Percentiles rank a stretch among this genome's conserved stretches.
Evolutionary conservation across 495 filamentous ascomycete species (phyloP).

Genomic region (Staphylotrichum tortipilum): DNA sequence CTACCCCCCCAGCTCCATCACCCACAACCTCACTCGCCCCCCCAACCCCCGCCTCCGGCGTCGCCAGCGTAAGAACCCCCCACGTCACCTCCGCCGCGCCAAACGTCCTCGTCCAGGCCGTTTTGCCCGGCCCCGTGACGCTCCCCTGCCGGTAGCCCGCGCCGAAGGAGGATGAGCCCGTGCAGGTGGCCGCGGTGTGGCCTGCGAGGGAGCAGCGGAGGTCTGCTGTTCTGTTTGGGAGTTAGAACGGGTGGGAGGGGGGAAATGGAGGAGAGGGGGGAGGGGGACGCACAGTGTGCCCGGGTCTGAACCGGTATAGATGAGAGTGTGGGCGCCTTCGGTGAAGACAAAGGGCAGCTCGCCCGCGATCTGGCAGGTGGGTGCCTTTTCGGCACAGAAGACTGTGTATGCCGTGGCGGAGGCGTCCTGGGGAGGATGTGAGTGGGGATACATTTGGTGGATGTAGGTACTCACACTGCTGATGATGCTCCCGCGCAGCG

Average conservation of each 20-base stretch:
- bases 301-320: slow-evolving; percentile 18
- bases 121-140: slow-evolving; percentile 25
- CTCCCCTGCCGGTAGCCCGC: slow-evolving; percentile 19
- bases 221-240: slow-evolving; percentile 30
- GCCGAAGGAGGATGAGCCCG: slow-evolving; percentile 26
- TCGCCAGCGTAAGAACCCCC: slow-evolving; percentile 30
- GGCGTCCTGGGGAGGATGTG: slow-evolving; percentile 15
- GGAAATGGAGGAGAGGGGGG: neutral
- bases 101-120: slow-evolving; percentile 27
- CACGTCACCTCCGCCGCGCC: slow-evolving; percentile 24
- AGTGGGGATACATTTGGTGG: neutral
- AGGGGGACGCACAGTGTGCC: slow-evolving; percentile 21
- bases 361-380: slow-evolving; percentile 19
- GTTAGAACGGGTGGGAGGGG: no score
- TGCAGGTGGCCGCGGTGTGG: slow-evolving; percentile 31
- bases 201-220: slow-evolving; percentile 26
- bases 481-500: slow-evolving; percentile 30
- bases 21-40: no score
- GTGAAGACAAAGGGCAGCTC: slow-evolving; percentile 32
- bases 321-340: slow-evolving; percentile 29
- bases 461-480: slow-evolving; percentile 20
- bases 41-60: slow-evolving; percentile 21
- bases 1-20: no score
- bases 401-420: slow-evolving; percentile 31
- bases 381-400: slow-evolving; percentile 29